These are phyloP conservation scores for Curvularia verruculosa DNA, from an alignment of 2,329 filamentous ascomycete genomes.

Conservation along the genomic window DNA sequence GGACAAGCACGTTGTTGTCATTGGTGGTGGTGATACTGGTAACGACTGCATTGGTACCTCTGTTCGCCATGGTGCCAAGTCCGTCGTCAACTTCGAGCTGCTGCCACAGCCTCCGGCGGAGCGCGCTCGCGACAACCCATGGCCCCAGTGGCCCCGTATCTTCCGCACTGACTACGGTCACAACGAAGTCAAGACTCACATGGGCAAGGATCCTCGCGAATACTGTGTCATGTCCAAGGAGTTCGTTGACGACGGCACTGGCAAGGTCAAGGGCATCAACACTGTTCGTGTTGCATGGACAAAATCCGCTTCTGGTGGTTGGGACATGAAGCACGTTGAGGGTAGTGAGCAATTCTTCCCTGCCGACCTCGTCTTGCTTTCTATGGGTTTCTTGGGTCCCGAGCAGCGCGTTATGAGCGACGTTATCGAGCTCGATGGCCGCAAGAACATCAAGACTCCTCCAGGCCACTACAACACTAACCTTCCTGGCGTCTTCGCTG, in stretches of 20 bases:
- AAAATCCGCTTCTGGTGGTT: slow-evolving; percentile 83
- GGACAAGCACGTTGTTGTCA: slow-evolving; percentile 94
- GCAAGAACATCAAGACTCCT: slow-evolving; percentile 96
- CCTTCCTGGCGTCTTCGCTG: slow-evolving; percentile 85
- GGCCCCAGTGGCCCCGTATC: slow-evolving; percentile 97
- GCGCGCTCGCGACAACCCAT: slow-evolving; percentile 92
- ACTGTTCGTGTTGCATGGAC: slow-evolving; percentile 96
- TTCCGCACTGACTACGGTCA: slow-evolving; percentile 99
- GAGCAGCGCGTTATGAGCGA: slow-evolving; percentile 87
- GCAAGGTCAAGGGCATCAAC: slow-evolving; percentile 94
- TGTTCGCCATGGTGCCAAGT: slow-evolving; percentile 92
- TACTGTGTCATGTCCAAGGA: slow-evolving; percentile 99
- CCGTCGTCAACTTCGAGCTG: slow-evolving; percentile 94
- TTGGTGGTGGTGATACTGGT: slow-evolving; percentile 95
- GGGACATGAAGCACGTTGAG: slow-evolving; percentile 98
- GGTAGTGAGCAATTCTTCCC: slow-evolving; percentile 96
- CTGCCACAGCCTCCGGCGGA: slow-evolving; percentile 89
- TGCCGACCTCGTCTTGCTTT: slow-evolving; percentile 89
- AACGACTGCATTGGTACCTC: slow-evolving; percentile 98
- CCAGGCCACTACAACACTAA: slow-evolving; percentile 89
- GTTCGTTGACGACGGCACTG: slow-evolving; percentile 86
- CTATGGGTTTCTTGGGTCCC: slow-evolving; percentile 96
- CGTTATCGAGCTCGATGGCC: slow-evolving; percentile 86
- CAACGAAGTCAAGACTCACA: slow-evolving; percentile 93
- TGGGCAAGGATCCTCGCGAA: slow-evolving; percentile 93